Evolutionary conservation across 2,329 filamentous ascomycete species (phyloP), one percentile per base, ranked within the genome.

Genomic region (Exophiala mesophila): DNA sequence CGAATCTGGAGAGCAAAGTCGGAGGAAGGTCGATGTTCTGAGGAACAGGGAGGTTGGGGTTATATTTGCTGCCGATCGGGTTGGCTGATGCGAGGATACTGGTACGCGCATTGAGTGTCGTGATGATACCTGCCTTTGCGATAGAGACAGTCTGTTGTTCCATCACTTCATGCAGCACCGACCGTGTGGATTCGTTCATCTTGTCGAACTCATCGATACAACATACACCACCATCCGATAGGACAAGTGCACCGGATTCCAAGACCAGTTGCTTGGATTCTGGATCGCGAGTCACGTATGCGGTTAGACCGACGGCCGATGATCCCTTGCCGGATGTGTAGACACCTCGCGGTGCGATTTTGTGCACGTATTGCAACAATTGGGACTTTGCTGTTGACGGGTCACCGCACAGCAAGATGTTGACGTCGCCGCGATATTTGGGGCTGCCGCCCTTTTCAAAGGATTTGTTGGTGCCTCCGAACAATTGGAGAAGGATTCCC

Each of bases 11-110:
- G 39, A 98, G 77, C 5, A 98, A 74, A 0, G 92, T 98, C 0
- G 92, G 92, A 1, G 92, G 92, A 6, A 98, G 78, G 59, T 98
- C 92, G 57, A 98, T 98, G 65, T 98, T 98, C 59, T 97, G 89
- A 3, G 92, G 92, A 10, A 98, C 92, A 0, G 92, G 89, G 17
- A 98, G 70, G 58, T 95, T 90, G 2, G 88, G 85, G 65, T 98
- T 97, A 70, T 98, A 98, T 61, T 94, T 89, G 68, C 88, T 95
- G 57, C 92, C 92, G 54, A 98, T 97, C 1, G 92, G 92, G 62
- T 98, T 98, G 64, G 92, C 92, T 8, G 90, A 97, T 12, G 92
- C 92, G 20, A 98, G 78, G 59, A 98, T 96, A 52, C 86, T 94
- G 1, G 92, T 97, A 59, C 92, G 78, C 18, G 92, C 92, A 61